phyloP scores from a whole-genome alignment of 2,329 filamentous ascomycete species.

The Graphium sp. region DNA sequence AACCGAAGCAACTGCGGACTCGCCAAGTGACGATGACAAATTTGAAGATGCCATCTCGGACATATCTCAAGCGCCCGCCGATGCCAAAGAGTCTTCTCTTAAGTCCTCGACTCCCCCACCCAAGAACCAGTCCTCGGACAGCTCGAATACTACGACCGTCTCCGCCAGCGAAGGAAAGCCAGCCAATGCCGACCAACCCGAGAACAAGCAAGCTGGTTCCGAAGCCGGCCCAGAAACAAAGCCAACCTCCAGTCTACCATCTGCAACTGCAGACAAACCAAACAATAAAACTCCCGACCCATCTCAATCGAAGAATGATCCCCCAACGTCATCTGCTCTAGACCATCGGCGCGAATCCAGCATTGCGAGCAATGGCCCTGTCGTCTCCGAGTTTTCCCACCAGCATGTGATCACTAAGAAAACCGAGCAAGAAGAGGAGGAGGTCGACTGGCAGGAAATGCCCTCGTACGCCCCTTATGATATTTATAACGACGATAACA shows the following conservation, averaged over 20 bases:
- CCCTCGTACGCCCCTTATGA: conserved; percentile 84
- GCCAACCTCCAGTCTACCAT: too few relatives aligned
- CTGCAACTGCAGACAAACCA: too few relatives aligned
- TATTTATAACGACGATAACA: conserved; percentile 89
- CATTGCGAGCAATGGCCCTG: conserved; percentile 17
- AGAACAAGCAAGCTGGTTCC: too few relatives aligned
- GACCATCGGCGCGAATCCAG: conserved; percentile 20
- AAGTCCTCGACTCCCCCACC: too few relatives aligned
- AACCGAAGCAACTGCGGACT: conserved; percentile 11
- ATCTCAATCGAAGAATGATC: conserved; percentile 7
- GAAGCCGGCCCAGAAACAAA: too few relatives aligned
- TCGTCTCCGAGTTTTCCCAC: conserved; percentile 78
- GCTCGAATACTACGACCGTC: background rate
- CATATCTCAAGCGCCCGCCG: conserved; percentile 4
- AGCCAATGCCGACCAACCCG: conserved; percentile 1
- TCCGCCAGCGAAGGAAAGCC: background rate
- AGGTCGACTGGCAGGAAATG: conserved; percentile 84
- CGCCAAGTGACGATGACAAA: conserved; percentile 14
- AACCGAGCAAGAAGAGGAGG: conserved; percentile 38
- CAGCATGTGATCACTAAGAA: conserved; percentile 52
- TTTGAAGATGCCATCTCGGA: conserved; percentile 14
- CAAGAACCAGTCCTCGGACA: too few relatives aligned
- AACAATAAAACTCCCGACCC: conserved; percentile 8
- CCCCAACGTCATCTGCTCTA: too few relatives aligned
- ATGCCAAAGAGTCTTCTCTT: background rate